Conservation (phyloP, 202 grass and related monocot genomes). For the Schoenoplectus tabernaemontani region DNA sequence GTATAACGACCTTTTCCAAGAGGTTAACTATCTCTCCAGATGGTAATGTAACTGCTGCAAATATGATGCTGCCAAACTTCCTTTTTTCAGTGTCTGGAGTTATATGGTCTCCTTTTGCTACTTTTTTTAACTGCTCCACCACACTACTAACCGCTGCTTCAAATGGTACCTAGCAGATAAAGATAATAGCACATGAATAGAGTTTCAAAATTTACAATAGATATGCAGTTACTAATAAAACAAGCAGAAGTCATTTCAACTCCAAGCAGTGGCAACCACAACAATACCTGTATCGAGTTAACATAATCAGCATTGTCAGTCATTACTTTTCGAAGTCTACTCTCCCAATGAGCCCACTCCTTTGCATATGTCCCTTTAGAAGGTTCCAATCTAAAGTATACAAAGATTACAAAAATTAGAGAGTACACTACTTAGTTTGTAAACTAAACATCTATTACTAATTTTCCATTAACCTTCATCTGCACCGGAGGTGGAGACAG, state of each 20-base stretch:
- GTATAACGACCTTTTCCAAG: conserved; percentile 48
- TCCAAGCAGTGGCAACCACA: neutral
- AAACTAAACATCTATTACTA: neutral
- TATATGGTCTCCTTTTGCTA: conserved; percentile 66
- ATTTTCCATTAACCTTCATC: neutral
- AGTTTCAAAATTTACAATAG: neutral
- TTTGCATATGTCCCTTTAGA: conserved; percentile 85
- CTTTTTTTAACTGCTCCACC: conserved; percentile 69
- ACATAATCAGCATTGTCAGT: conserved; percentile 62
- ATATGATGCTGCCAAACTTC: conserved; percentile 82
- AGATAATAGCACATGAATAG: neutral
- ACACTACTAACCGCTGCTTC: conserved; percentile 76
- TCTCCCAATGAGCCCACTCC: conserved; percentile 85
- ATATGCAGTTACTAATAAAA: neutral
- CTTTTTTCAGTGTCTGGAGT: conserved; percentile 55
- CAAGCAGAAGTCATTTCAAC: neutral
- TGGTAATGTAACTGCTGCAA: conserved; percentile 69
- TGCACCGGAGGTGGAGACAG: too few relatives aligned
- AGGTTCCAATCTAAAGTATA: conserved; percentile 56
- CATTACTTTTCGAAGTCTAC: conserved; percentile 49
- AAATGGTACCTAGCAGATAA: conserved; percentile 74
- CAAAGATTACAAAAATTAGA: neutral
- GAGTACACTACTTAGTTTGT: neutral
- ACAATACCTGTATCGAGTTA: conserved; percentile 66
- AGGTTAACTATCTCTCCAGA: conserved; percentile 42